Base-by-base conservation (phyloP, 2,329 filamentous ascomycete species). In the Penicillium sp. region DNA sequence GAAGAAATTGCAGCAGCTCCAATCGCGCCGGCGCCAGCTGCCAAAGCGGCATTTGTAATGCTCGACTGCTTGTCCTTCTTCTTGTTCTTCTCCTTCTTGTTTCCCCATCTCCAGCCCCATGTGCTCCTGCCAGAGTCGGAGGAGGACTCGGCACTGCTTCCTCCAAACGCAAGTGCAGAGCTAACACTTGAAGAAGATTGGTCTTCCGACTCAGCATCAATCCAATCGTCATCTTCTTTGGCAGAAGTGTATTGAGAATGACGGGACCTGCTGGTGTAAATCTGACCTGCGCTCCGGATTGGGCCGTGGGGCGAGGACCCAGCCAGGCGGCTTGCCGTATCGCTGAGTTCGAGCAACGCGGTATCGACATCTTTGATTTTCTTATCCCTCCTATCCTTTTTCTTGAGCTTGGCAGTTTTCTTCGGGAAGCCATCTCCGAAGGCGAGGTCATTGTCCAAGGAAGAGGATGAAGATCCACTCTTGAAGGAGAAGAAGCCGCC, bases 391-490 rank as follows among this genome's bases (percentile, higher is more conserved):
- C 66, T 59, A 37, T 57, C 48, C 48, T 61, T 66, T 49, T 58
- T 63, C 41, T 57, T 61, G 13, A 70, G 68, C 53, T 75, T 76
- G 39, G 58, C 62, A 12, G 61, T 53, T 34, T 67, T 68, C 30
- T 64, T 67, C 2, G 70, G 51, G 30, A 67, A 84, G 13, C 82
- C 83, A 46, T 72, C 76, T 9, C 84, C 84, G 63, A 87, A 88
- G 9, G 84, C 84, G 52, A 88, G 70, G 62, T 88, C 85, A 16
- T 79, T 81, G 65, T 86, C 82, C 46, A 86, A 75, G 0, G 83
- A 86, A 0, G 83, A 86, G 2, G 81, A 84, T 1, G 83, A 87
- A 2, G 80, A 84, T 59, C 83, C 86, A 39, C 41, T 37, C 46
- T 72, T 75, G 58, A 82, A 78, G 49, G 76, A 78, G 35, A 84